These are phyloP conservation scores for Monosporozyma servazzii DNA, from an alignment of 805 yeast genomes.

Conservation along the genomic window DNA sequence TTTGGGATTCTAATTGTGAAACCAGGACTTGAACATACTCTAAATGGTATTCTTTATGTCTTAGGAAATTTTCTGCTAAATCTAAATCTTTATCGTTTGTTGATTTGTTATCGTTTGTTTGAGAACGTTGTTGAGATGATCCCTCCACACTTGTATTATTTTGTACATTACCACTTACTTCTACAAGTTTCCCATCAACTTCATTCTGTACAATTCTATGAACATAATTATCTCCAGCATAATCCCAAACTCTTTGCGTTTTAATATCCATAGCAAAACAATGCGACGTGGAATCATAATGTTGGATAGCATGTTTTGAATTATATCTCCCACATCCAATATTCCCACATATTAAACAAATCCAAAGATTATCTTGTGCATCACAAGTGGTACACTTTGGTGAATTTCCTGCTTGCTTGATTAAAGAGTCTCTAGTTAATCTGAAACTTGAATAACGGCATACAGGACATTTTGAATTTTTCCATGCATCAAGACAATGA, in stretches of 20 bases:
- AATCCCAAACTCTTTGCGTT: slow-evolving; percentile 90
- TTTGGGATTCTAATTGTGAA: slow-evolving; percentile 76
- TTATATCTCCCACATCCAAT: slow-evolving; percentile 90
- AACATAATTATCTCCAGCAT: slow-evolving; percentile 83
- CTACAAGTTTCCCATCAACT: slow-evolving; percentile 83
- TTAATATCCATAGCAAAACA: slow-evolving; percentile 84
- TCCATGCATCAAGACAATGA: slow-evolving; percentile 79
- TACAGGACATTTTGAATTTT: slow-evolving; percentile 83
- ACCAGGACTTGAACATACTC: slow-evolving; percentile 75
- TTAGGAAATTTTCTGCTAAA: slow-evolving; percentile 20
- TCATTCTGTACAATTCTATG: slow-evolving; percentile 79
- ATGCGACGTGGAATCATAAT: slow-evolving; percentile 68
- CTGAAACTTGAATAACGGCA: slow-evolving; percentile 62
- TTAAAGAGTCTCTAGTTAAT: slow-evolving; percentile 19
- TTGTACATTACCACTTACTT: slow-evolving; percentile 35
- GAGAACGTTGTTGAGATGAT: background rate
- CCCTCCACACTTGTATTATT: background rate
- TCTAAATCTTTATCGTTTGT: slow-evolving; percentile 11
- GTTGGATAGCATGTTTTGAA: slow-evolving; percentile 76
- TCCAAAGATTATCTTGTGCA: slow-evolving; percentile 62
- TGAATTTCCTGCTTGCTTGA: slow-evolving; percentile 23
- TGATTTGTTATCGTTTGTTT: background rate
- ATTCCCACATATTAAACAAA: slow-evolving; percentile 82
- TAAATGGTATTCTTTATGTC: slow-evolving; percentile 51
- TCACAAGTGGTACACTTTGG: slow-evolving; percentile 49